phyloP scores from a whole-genome alignment of 2,329 filamentous ascomycete species.

The Botrytis byssoidea region DNA sequence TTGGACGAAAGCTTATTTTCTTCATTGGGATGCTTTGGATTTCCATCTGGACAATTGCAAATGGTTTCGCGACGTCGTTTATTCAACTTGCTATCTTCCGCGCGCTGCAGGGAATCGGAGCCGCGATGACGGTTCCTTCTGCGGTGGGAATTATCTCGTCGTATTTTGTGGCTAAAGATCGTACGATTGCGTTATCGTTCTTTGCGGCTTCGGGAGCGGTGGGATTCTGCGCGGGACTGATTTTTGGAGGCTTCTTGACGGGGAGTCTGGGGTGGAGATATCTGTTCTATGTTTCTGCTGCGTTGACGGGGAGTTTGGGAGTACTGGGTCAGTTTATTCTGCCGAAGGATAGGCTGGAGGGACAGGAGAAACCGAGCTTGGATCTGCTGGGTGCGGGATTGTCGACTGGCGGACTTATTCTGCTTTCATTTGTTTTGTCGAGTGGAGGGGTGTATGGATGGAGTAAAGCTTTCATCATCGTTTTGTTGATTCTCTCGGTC shows the following conservation, averaged over 20 bases:
- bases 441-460: slow-evolving; percentile 48
- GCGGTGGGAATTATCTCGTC: slow-evolving; percentile 47
- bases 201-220: slow-evolving; percentile 43
- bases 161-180: slow-evolving; percentile 42
- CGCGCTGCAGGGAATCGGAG: slow-evolving; percentile 48
- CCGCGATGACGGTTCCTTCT: slow-evolving; percentile 48
- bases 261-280: slow-evolving; percentile 44
- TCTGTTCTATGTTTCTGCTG: slow-evolving; percentile 42
- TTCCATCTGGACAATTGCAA: slow-evolving; percentile 41
- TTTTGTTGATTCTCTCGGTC: slow-evolving; percentile 42
- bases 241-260: slow-evolving; percentile 43
- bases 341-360: slow-evolving; percentile 42
- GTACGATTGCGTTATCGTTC: slow-evolving; percentile 43
- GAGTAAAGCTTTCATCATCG: slow-evolving; percentile 47
- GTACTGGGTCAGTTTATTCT: slow-evolving; percentile 41
- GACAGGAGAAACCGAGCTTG: slow-evolving; percentile 40
- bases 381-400: slow-evolving; percentile 45
- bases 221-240: slow-evolving; percentile 44
- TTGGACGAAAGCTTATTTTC: slow-evolving; percentile 43
- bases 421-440: slow-evolving; percentile 47
- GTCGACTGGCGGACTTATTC: slow-evolving; percentile 45
- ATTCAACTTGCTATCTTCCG: slow-evolving; percentile 45
- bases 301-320: slow-evolving; percentile 38
- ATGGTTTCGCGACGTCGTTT: slow-evolving; percentile 45
- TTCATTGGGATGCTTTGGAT: slow-evolving; percentile 42